Percentiles rank a stretch among this genome's conserved stretches.
These are phyloP conservation scores for Silene vulgaris DNA, from an alignment of 179 eudicot genomes.

Conservation along the genomic window DNA sequence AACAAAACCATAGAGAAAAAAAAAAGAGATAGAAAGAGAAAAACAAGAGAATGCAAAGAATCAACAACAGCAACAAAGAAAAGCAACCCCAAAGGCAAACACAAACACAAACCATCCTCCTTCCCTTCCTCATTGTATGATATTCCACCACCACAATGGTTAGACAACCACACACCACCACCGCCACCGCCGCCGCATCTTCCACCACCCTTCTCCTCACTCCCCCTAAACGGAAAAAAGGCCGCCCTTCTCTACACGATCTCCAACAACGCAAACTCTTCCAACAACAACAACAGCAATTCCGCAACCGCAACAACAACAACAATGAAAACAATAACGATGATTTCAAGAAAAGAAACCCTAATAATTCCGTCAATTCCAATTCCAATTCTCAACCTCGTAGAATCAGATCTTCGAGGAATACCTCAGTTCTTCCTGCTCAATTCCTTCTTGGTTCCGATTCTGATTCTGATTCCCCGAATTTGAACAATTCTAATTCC, in stretches of 20 bases:
- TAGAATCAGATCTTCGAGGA: slow-evolving; percentile 31
- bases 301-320: slow-evolving; percentile 19
- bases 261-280: slow-evolving; percentile 40
- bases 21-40: not conserved
- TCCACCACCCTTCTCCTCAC: not conserved
- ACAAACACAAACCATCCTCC: not conserved
- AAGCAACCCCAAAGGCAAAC: slow-evolving; percentile 4
- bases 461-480: slow-evolving; percentile 16
- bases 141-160: not conserved
- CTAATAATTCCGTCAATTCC: not conserved
- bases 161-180: slow-evolving; percentile 15
- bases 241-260: slow-evolving; percentile 62
- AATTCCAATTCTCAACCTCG: slow-evolving; percentile 10
- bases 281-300: slow-evolving; percentile 26
- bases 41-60: not conserved
- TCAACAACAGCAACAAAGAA: not conserved
- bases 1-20: not conserved
- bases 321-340: not conserved
- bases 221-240: slow-evolving; percentile 53
- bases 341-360: slow-evolving; percentile 15
- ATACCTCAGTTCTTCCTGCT: slow-evolving; percentile 23
- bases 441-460: slow-evolving; percentile 30
- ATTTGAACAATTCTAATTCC: not conserved
- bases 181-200: slow-evolving; percentile 13
- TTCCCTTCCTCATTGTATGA: too few relatives aligned